Evolutionary conservation across 2,329 filamentous ascomycete species (phyloP).

Genomic region (Cadophora luteo-olivacea): DNA sequence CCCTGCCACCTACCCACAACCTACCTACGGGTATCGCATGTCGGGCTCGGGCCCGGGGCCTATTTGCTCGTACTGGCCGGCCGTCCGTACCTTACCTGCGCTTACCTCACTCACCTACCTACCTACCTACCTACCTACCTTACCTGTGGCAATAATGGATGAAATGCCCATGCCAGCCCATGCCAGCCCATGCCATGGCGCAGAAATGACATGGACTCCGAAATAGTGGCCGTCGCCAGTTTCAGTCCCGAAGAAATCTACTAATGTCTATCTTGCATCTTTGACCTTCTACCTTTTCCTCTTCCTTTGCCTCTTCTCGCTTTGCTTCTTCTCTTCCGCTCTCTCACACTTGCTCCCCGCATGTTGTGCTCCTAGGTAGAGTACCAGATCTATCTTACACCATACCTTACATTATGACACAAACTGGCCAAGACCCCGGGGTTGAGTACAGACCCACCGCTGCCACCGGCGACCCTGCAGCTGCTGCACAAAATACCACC

Average conservation of each 20-base stretch:
- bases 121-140: not conserved
- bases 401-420: not conserved
- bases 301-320: not conserved
- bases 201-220: slow-evolving; percentile 1
- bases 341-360: not conserved
- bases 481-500: slow-evolving; percentile 27
- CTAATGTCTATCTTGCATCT: too few species aligned
- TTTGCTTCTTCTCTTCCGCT: not conserved
- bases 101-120: not conserved
- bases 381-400: not conserved
- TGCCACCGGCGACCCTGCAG: slow-evolving; percentile 12
- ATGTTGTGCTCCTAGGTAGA: slow-evolving; percentile 5
- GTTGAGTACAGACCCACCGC: slow-evolving; percentile 7
- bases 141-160: slow-evolving; percentile 1
- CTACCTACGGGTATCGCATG: not conserved
- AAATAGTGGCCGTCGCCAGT: slow-evolving; percentile 4
- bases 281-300: not conserved
- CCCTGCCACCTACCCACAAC: too few species aligned
- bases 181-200: not conserved
- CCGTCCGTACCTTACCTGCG: not conserved
- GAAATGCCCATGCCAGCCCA: not conserved
- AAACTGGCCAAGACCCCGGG: slow-evolving; percentile 9
- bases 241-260: not conserved
- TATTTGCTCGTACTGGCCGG: not conserved
- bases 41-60: not conserved